Percentiles rank a stretch among this genome's conserved stretches.
phyloP scores from a whole-genome alignment of 805 yeast genomes.

The Sugiyamaella boreocaroliniensis region DNA sequence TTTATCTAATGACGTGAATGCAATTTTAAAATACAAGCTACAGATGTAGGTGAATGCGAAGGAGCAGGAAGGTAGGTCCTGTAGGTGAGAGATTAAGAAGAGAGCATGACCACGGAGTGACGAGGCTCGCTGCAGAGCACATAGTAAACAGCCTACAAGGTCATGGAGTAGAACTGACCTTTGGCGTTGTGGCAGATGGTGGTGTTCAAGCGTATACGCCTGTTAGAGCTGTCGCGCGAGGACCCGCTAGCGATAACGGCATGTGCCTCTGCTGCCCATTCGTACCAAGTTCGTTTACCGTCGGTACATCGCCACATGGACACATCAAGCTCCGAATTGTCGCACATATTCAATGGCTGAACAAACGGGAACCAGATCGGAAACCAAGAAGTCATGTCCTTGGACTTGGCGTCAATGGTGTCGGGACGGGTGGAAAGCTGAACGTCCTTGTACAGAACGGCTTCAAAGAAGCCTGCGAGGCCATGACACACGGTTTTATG shows the following conservation, averaged over 20 bases:
- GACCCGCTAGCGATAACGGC: conserved; percentile 24
- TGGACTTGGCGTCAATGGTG: conserved; percentile 30
- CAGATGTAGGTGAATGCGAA: background rate
- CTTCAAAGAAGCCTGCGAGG: conserved; percentile 66
- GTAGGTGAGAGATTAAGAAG: too few relatives aligned
- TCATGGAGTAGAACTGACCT: conserved; percentile 24
- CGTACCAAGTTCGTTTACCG: conserved; percentile 53
- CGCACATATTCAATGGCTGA: conserved; percentile 45
- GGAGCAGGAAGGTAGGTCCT: too few relatives aligned
- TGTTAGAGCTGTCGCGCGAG: conserved; percentile 1
- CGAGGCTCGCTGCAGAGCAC: too few relatives aligned
- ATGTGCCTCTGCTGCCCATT: conserved; percentile 55
- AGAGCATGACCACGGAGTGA: too few relatives aligned
- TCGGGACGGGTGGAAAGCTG: conserved; percentile 46
- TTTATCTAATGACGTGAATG: background rate
- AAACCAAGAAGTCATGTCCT: conserved; percentile 56
- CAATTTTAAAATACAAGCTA: background rate
- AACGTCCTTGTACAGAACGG: conserved; percentile 57
- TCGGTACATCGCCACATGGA: conserved; percentile 43
- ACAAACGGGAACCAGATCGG: conserved; percentile 59
- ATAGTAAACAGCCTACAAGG: conserved; percentile 13
- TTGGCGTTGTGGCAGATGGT: conserved; percentile 27
- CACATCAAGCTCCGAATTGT: conserved; percentile 49
- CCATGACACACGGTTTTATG: conserved; percentile 61
- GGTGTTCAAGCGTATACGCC: conserved; percentile 22